phyloP scores from a whole-genome alignment of 345 rosid genomes.

The Salix exigua region DNA sequence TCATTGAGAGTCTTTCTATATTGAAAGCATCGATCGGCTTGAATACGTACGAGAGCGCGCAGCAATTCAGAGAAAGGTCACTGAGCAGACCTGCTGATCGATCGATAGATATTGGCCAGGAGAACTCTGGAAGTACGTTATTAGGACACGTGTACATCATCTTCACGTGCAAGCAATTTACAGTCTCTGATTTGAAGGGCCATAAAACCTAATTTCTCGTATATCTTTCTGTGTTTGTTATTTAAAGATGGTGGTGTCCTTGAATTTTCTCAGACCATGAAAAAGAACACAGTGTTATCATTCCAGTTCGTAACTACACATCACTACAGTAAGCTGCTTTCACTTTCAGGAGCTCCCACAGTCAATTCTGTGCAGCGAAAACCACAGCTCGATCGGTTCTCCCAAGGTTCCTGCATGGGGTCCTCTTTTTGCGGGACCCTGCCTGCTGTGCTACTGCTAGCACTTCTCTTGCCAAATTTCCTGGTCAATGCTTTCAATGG shows the following conservation, averaged over 20 bases:
- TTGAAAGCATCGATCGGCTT: background rate
- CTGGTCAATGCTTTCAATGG: background rate
- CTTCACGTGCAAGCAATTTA: background rate
- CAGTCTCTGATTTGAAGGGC: background rate
- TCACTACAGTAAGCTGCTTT: background rate
- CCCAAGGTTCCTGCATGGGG: background rate
- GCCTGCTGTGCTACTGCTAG: background rate
- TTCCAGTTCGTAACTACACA: too few relatives aligned
- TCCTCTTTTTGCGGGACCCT: background rate
- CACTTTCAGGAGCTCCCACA: background rate
- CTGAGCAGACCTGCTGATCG: background rate
- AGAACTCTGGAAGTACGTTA: background rate
- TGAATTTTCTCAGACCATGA: too few relatives aligned
- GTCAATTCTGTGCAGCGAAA: background rate
- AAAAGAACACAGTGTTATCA: too few relatives aligned
- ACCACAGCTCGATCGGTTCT: background rate
- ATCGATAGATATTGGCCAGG: background rate
- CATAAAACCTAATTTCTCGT: background rate
- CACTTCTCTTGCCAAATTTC: background rate
- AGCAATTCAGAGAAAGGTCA: background rate
- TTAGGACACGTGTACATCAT: background rate
- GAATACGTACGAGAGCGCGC: background rate
- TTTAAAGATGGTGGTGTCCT: background rate
- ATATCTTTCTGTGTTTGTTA: background rate
- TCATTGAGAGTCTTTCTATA: background rate